A percentile compares a stretch with the other conserved stretches of the same genome.
Evolutionary conservation across 2,329 filamentous ascomycete species (phyloP).

Genomic region (Grosmannia penicillata): DNA sequence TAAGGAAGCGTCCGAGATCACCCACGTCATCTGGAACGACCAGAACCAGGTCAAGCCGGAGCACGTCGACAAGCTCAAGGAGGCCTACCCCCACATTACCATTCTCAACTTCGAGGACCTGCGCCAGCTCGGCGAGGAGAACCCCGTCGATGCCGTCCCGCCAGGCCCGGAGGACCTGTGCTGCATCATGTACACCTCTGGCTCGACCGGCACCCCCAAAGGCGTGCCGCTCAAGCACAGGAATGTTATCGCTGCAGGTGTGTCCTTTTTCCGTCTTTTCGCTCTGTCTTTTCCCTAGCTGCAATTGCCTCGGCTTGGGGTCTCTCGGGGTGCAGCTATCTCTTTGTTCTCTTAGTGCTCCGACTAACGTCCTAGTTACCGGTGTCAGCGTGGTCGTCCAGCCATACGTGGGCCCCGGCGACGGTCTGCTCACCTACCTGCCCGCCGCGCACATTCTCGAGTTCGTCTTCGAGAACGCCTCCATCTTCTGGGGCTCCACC

Average conservation of each 20-base stretch:
- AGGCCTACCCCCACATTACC: constrained; percentile 30
- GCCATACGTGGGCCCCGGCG: constrained; percentile 61
- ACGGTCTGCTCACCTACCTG: constrained; percentile 69
- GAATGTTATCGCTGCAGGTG: constrained; percentile 60
- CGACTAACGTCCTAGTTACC: constrained; percentile 35
- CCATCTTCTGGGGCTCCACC: constrained; percentile 69
- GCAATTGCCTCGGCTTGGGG: too few species aligned
- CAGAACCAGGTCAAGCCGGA: constrained; percentile 36
- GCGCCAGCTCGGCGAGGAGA: constrained; percentile 39
- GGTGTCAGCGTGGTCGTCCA: constrained; percentile 68
- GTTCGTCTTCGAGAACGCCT: constrained; percentile 78
- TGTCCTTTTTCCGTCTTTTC: constrained; percentile 19
- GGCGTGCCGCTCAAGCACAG: constrained; percentile 64
- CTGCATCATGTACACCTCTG: constrained; percentile 62
- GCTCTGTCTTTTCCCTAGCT: neutral
- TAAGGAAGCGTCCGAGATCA: constrained; percentile 33
- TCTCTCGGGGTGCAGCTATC: constrained; percentile 3
- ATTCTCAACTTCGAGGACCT: constrained; percentile 37
- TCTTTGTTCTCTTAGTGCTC: neutral
- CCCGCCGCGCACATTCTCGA: constrained; percentile 82
- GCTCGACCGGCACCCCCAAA: constrained; percentile 71
- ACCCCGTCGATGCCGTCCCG: constrained; percentile 52
- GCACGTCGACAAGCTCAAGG: constrained; percentile 32
- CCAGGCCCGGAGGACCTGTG: constrained; percentile 60
- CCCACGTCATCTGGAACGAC: constrained; percentile 38